These are phyloP conservation scores for Phytopythium litorale DNA, from an alignment of 352 stramenopile species.

Conservation along the genomic window DNA sequence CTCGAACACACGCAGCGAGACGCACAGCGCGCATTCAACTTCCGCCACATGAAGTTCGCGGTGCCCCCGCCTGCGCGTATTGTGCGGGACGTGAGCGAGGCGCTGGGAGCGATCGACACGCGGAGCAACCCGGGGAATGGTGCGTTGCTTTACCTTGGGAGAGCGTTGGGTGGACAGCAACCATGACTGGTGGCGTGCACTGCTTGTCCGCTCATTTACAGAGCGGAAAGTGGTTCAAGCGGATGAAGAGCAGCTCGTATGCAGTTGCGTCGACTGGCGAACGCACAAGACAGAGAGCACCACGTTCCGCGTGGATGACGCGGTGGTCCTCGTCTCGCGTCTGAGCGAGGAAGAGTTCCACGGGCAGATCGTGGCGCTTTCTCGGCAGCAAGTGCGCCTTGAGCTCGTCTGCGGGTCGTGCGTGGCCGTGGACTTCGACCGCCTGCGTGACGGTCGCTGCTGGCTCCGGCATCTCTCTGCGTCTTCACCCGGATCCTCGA, in stretches of 20 bases:
- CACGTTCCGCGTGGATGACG: slow-evolving; percentile 41
- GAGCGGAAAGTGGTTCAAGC: neutral
- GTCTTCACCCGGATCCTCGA: neutral
- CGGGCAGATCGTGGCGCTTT: slow-evolving; percentile 41
- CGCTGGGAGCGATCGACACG: slow-evolving; percentile 10
- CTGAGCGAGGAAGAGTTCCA: slow-evolving; percentile 62
- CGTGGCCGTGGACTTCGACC: slow-evolving; percentile 21
- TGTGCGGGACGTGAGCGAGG: slow-evolving; percentile 27
- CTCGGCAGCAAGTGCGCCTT: slow-evolving; percentile 30
- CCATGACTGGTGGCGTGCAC: neutral
- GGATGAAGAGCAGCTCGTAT: slow-evolving; percentile 14
- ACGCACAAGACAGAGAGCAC: neutral
- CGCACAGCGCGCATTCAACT: slow-evolving; percentile 44
- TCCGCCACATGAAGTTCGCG: slow-evolving; percentile 44
- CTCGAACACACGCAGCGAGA: slow-evolving; percentile 19
- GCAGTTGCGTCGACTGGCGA: neutral
- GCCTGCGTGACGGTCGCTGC: slow-evolving; percentile 38
- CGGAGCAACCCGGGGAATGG: neutral
- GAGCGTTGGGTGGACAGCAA: neutral
- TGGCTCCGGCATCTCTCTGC: slow-evolving; percentile 22
- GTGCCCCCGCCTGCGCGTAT: slow-evolving; percentile 36
- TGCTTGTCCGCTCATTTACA: neutral
- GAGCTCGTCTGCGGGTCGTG: slow-evolving; percentile 49
- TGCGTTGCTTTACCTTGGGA: neutral
- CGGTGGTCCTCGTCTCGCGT: slow-evolving; percentile 44